Evolutionary conservation across 495 filamentous ascomycete species (phyloP), one percentile per base, ranked within the genome.

Genomic region (Amorphotheca resinae): DNA sequence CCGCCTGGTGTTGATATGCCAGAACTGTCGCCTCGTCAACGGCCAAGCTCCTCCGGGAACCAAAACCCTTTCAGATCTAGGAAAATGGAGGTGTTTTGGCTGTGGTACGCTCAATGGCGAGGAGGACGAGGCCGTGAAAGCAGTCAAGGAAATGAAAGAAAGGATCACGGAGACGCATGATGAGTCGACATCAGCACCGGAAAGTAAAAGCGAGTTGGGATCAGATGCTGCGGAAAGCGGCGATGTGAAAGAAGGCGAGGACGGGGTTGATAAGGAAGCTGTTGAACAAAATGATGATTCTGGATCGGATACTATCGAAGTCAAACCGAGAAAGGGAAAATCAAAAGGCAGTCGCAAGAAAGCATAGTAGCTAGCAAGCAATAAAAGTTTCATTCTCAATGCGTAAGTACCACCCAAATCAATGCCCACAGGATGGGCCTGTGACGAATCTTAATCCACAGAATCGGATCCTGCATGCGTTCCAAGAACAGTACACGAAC

Each of bases 11-110:
- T 61, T 99, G 53, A 91, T 99, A 38, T 99, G 91, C 64, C 48
- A 57, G 16, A 65, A 72, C 16, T 99, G 91, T 56, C 70, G 85
- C 20, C 72, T 95, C 8, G 89, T 99, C 23, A 99, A 99, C 56
- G 91, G 91, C 2, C 89, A 95, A 55, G 91, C 93, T 1, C 89
- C 91, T 9, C 91, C 91, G 0, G 91, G 93, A 1, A 76, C 81
- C 2, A 81, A 76, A 54, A 75, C 67, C 0, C 63, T 87, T 12
- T 74, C 83, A 12, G 89, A 95, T 33, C 59, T 99, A 0, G 91
- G 89, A 8, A 72, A 68, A 50, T 99, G 91, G 91, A 77, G 80
- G 40, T 99, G 91, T 64, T 80, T 77, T 45, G 77, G 74, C 33
- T 99, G 91, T 54, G 79, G 82, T 1, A 67, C 75, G n/a, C 73